Conservation (phyloP, 192 early-diverging fungal genomes). For the Coemansia nantahalensis region DNA sequence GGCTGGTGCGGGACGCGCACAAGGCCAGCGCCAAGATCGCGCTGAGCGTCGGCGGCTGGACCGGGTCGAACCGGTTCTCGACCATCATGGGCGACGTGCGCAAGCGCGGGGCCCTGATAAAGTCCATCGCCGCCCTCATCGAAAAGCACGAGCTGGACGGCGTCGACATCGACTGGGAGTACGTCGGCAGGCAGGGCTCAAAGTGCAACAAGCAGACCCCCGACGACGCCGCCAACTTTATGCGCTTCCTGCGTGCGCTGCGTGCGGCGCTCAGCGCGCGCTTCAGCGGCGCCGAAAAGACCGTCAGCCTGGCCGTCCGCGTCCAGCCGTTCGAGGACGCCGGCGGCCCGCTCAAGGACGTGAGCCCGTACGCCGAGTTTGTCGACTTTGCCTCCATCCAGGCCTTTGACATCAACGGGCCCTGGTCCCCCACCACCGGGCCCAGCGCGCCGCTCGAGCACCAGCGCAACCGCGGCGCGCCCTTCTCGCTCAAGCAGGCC, state of each 20-base stretch:
- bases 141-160: slow-evolving; percentile 60
- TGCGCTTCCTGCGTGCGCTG: slow-evolving; percentile 41
- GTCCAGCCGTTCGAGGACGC: slow-evolving; percentile 59
- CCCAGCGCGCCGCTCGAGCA: slow-evolving; percentile 60
- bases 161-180: slow-evolving; percentile 68
- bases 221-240: slow-evolving; percentile 45
- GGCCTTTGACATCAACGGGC: slow-evolving; percentile 65
- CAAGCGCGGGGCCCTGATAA: slow-evolving; percentile 57
- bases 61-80: slow-evolving; percentile 65
- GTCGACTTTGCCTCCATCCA: slow-evolving; percentile 67
- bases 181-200: slow-evolving; percentile 57
- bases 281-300: slow-evolving; percentile 43
- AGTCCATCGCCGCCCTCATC: slow-evolving; percentile 57
- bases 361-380: slow-evolving; percentile 59
- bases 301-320: slow-evolving; percentile 64
- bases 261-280: slow-evolving; percentile 32
- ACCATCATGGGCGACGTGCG: slow-evolving; percentile 52
- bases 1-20: slow-evolving; percentile 51
- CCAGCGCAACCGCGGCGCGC: slow-evolving; percentile 33
- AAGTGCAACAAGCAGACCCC: slow-evolving; percentile 55
- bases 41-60: slow-evolving; percentile 73
- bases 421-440: slow-evolving; percentile 59
- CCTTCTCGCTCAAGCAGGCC: slow-evolving; percentile 45
- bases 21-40: slow-evolving; percentile 54
- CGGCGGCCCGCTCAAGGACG: slow-evolving; percentile 55